These are phyloP conservation scores for Boletellus ananiceps DNA, from an alignment of 768 basidiomycete genomes.

Conservation along the genomic window DNA sequence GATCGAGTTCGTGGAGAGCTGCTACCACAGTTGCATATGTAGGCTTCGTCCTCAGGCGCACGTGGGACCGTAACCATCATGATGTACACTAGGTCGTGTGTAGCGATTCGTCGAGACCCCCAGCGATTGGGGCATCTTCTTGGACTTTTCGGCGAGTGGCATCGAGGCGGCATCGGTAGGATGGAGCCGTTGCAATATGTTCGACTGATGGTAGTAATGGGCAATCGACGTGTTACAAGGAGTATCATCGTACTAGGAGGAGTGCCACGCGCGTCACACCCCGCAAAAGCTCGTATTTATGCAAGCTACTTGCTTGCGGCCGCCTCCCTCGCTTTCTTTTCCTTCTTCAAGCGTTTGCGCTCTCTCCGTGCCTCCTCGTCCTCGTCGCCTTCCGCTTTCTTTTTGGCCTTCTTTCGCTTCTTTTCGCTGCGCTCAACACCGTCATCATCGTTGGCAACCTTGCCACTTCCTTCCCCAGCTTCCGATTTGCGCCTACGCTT, in stretches of 20 bases:
- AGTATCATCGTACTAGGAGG: conserved; percentile 5
- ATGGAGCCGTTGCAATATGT: neutral
- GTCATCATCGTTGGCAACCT: conserved; percentile 35
- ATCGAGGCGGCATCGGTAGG: neutral
- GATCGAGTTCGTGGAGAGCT: conserved; percentile 68
- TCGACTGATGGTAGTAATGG: conserved; percentile 10
- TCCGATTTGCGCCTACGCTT: conserved; percentile 83
- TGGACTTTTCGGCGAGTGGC: conserved; percentile 25
- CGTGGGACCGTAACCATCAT: too few relatives aligned
- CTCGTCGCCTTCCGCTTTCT: conserved; percentile 39
- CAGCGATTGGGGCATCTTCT: conserved; percentile 50
- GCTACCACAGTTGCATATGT: conserved; percentile 88
- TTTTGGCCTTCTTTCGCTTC: conserved; percentile 62
- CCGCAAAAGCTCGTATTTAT: neutral
- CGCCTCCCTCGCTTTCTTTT: conserved; percentile 54
- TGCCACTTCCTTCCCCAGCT: conserved; percentile 38
- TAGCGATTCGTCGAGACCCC: too few relatives aligned
- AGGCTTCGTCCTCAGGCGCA: neutral
- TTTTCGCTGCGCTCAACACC: conserved; percentile 52
- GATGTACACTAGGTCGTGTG: too few relatives aligned
- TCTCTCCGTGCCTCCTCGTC: conserved; percentile 61
- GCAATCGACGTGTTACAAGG: neutral
- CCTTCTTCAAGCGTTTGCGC: conserved; percentile 62
- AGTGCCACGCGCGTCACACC: neutral
- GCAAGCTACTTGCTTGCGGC: conserved; percentile 23